phyloP scores from a whole-genome alignment of 768 basidiomycete species.

The Lactarius psammicola region DNA sequence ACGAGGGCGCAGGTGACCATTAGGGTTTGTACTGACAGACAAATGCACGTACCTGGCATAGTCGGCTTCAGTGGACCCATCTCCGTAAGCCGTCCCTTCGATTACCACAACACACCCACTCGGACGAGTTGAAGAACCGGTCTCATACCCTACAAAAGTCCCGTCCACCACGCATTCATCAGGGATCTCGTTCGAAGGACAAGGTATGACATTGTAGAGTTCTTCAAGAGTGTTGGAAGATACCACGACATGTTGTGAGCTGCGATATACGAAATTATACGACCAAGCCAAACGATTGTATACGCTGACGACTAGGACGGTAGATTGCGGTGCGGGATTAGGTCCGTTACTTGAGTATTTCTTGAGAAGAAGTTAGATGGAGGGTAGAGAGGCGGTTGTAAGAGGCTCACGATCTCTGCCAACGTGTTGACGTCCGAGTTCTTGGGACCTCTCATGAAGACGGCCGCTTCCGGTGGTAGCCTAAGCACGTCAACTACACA shows the following conservation, averaged over 20 bases:
- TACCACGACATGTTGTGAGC: constrained; percentile 65
- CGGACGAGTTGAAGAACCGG: constrained; percentile 22
- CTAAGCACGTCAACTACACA: constrained; percentile 36
- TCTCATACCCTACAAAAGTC: constrained; percentile 37
- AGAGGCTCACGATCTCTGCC: constrained; percentile 39
- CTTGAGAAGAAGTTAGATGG: constrained; percentile 19
- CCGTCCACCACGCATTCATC: constrained; percentile 40
- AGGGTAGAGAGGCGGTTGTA: neutral
- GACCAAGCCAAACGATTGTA: constrained; percentile 62
- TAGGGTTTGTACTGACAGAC: neutral
- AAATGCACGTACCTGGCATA: constrained; percentile 54
- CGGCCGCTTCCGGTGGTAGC: constrained; percentile 49
- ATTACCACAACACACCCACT: constrained; percentile 57
- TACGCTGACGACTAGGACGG: constrained; percentile 57
- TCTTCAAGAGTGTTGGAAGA: constrained; percentile 74
- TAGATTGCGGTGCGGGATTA: constrained; percentile 37
- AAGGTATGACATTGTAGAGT: constrained; percentile 57
- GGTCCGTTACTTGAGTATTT: constrained; percentile 16
- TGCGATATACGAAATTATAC: constrained; percentile 54
- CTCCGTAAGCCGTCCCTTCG: constrained; percentile 58
- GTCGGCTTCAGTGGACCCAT: constrained; percentile 47
- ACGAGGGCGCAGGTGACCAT: constrained; percentile 15
- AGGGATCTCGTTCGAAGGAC: constrained; percentile 55
- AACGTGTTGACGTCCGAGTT: constrained; percentile 67
- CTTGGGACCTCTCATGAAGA: constrained; percentile 63